These are phyloP conservation scores for Cercophora sp. DNA, from an alignment of 495 filamentous ascomycete species.

Conservation along the genomic window DNA sequence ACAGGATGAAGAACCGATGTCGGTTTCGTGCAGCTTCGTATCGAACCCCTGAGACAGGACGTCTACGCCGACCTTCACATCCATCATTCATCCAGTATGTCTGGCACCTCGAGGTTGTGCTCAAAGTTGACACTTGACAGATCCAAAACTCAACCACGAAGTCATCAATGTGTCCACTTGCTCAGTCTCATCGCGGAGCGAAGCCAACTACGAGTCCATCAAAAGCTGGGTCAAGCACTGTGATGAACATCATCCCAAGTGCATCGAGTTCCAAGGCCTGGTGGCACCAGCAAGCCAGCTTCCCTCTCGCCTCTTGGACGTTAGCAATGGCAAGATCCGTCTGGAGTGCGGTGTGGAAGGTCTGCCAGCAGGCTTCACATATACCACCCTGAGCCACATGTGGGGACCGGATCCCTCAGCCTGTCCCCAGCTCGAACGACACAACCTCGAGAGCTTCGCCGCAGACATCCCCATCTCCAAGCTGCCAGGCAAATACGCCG, in stretches of 20 bases:
- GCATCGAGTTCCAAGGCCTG: slow-evolving; percentile 1
- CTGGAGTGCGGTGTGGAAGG: not conserved
- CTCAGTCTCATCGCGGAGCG: not conserved
- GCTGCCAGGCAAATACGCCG: slow-evolving; percentile 3
- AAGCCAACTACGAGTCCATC: not conserved
- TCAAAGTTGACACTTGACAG: too few relatives aligned
- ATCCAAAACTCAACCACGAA: slow-evolving; percentile 7
- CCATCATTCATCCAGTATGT: not conserved
- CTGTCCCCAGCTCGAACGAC: not conserved
- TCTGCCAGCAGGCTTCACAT: not conserved
- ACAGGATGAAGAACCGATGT: not conserved
- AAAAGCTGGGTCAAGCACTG: slow-evolving; percentile 1
- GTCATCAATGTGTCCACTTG: not conserved
- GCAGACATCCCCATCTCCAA: not conserved
- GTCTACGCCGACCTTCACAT: slow-evolving; percentile 8
- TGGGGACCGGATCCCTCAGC: not conserved
- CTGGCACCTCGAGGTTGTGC: too few relatives aligned
- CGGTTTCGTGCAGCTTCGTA: not conserved
- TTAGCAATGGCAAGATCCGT: not conserved
- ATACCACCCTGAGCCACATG: slow-evolving; percentile 45
- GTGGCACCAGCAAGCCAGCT: not conserved
- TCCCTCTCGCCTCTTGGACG: slow-evolving; percentile 6
- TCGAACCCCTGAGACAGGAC: not conserved
- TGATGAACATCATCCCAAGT: not conserved
- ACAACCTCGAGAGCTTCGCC: not conserved